phyloP scores from a whole-genome alignment of 1,284 basidiomycete genomes.

The Exobasidium cylindrosporum region DNA sequence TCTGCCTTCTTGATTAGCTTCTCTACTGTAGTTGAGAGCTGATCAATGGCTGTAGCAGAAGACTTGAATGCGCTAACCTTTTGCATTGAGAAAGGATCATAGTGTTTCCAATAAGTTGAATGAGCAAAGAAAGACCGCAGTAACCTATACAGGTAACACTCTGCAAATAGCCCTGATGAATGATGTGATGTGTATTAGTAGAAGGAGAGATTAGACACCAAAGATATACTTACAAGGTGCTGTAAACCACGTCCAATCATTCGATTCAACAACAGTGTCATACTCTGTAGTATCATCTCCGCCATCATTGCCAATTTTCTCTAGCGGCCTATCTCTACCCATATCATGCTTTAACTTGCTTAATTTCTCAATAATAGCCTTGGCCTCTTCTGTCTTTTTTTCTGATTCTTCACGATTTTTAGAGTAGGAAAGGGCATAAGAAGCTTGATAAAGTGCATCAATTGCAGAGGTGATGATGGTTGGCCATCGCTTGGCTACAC shows the following conservation, averaged over 20 bases:
- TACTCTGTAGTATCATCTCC: constrained; percentile 60
- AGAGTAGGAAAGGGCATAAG: constrained; percentile 41
- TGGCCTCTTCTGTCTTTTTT: constrained; percentile 65
- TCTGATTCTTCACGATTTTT: constrained; percentile 39
- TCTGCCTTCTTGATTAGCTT: constrained; percentile 35
- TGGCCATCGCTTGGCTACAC: constrained; percentile 75
- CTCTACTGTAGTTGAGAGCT: constrained; percentile 33
- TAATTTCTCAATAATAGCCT: constrained; percentile 72
- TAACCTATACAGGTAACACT: constrained; percentile 77
- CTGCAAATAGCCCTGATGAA: constrained; percentile 70
- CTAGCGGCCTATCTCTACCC: constrained; percentile 72
- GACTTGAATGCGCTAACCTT: constrained; percentile 81
- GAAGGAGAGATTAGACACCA: too few relatives aligned
- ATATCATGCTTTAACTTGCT: constrained; percentile 85
- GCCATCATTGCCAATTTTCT: constrained; percentile 63
- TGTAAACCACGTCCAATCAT: constrained; percentile 75
- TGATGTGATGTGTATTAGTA: too few relatives aligned
- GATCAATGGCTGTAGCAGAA: constrained; percentile 68
- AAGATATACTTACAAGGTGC: constrained; percentile 66
- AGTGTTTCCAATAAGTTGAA: constrained; percentile 70
- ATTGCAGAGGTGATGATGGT: constrained; percentile 63
- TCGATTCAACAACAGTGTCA: constrained; percentile 29
- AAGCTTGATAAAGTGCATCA: constrained; percentile 65
- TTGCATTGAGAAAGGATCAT: constrained; percentile 79
- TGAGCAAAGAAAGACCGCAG: constrained; percentile 72